Evolutionary conservation across 805 yeast species (phyloP).

Genomic region (Helenozyma rhizophorensis): DNA sequence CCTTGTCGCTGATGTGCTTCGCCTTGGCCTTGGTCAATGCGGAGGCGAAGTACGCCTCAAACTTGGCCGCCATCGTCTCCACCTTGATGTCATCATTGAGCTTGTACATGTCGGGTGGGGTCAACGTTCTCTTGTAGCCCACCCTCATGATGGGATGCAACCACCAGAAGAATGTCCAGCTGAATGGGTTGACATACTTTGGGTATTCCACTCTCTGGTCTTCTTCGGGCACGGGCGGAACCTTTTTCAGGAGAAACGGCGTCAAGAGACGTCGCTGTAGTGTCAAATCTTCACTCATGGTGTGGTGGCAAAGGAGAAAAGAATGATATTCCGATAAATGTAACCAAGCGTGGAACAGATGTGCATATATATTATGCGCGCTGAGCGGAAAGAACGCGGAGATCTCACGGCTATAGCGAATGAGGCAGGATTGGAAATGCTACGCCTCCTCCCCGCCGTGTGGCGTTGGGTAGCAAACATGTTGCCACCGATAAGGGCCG

Average conservation of each 20-base stretch:
- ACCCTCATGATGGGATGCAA: slow-evolving; percentile 54
- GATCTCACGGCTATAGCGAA: too few relatives aligned
- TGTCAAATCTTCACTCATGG: slow-evolving; percentile 9
- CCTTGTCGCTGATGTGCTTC: slow-evolving; percentile 20
- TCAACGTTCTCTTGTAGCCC: slow-evolving; percentile 71
- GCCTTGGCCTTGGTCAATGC: slow-evolving; percentile 7
- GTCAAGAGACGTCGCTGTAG: slow-evolving; percentile 33
- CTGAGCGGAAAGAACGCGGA: too few relatives aligned
- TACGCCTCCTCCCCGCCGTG: too few relatives aligned
- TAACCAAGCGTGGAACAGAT: too few relatives aligned
- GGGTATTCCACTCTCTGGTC: slow-evolving; percentile 50
- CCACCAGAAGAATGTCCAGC: slow-evolving; percentile 61
- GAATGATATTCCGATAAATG: too few relatives aligned
- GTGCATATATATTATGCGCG: too few relatives aligned
- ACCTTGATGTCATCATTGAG: slow-evolving; percentile 33
- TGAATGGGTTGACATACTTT: slow-evolving; percentile 33
- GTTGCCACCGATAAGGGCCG: too few relatives aligned
- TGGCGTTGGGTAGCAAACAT: too few relatives aligned
- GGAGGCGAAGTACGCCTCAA: slow-evolving; percentile 14
- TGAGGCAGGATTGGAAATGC: too few relatives aligned
- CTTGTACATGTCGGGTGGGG: slow-evolving; percentile 54
- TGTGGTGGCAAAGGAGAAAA: too few relatives aligned
- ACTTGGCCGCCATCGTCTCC: slow-evolving; percentile 25
- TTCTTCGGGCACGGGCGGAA: slow-evolving; percentile 48
- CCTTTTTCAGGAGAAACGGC: slow-evolving; percentile 30